Evolutionary conservation across 1,284 basidiomycete species (phyloP), one percentile per base, ranked within the genome.

Genomic region (Lentinula novae-zelandiae): DNA sequence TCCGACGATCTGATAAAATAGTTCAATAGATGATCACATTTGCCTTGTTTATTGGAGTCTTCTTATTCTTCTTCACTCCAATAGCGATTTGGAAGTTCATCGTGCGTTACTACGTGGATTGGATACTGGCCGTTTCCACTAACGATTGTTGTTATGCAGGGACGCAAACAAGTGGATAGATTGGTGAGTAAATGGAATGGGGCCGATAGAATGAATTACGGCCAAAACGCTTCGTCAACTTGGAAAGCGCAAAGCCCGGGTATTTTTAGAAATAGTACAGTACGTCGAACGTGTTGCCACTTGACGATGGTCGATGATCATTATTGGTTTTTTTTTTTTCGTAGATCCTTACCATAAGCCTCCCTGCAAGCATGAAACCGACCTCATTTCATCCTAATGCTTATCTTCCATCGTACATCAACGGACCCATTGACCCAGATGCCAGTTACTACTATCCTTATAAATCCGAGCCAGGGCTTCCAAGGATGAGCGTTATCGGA

Each of bases 21-120:
- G 34, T 44, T n/a, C 31, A 27, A 71, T 77, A 40, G 69, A 57
- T 72, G 6, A 71, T 76, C 55, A 70, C 73, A 17, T 66, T 82
- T 40, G 75, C 66, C 3, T 64, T 77, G 27, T 76, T 75, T 44
- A 17, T 82, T 42, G 80, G 69, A 9, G 67, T 76, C 10, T 63
- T 78, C 58, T 40, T 79, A 36, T 42, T 83, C 57, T 76, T 83
- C 66, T 72, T 73, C 55, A 40, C 71, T 1, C 84, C 84, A 2
- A 69, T 83, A 52, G 55, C 76, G 50, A 58, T 77, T 27, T 85
- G 82, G 82, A 85, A 85, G 66, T 71, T 68, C 22, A 65, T 75
- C 42, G 82, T 82, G 39, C 53, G 77, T 75, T 13, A 20, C 9
- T 4, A 34, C 12, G 50, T 44, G 7, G 17, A 42, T 15, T 17